Percentiles rank a stretch among this genome's conserved stretches.
phyloP scores from a whole-genome alignment of 164 flowering plant genomes.

The Magnolia officinalis region DNA sequence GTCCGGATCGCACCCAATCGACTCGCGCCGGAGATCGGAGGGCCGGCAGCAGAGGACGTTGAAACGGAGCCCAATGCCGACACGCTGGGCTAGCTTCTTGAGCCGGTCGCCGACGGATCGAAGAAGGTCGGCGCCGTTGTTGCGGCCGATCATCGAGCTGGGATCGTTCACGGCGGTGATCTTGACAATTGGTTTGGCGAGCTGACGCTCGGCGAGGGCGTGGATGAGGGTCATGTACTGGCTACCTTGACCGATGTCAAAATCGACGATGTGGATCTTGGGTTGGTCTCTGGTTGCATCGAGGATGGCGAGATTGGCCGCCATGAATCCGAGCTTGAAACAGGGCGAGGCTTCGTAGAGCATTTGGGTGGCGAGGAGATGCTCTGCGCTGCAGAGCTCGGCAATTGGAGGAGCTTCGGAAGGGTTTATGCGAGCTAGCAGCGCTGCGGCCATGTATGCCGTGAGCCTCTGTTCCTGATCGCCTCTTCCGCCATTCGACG shows the following conservation, averaged over 20 bases:
- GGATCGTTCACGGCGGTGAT: conserved; percentile 50
- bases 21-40: conserved; percentile 45
- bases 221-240: conserved; percentile 65
- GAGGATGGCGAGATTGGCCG: conserved; percentile 68
- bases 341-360: conserved; percentile 65
- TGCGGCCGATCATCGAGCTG: not conserved
- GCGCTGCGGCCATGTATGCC: conserved; percentile 43
- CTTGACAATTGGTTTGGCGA: conserved; percentile 29
- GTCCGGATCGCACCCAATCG: conserved; percentile 43
- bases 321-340: conserved; percentile 72
- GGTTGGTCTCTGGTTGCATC: conserved; percentile 37
- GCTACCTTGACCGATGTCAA: conserved; percentile 55
- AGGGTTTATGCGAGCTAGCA: conserved; percentile 44
- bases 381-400: conserved; percentile 43
- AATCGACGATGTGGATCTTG: conserved; percentile 45
- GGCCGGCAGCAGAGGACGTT: conserved; percentile 21
- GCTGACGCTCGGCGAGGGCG: conserved; percentile 33
- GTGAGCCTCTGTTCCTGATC: conserved; percentile 61
- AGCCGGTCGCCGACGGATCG: conserved; percentile 39
- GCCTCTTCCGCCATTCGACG: conserved; percentile 28
- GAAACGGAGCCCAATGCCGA: conserved; percentile 42
- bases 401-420: conserved; percentile 26
- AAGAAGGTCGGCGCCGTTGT: conserved; percentile 14
- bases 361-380: conserved; percentile 39
- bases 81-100: conserved; percentile 34